Evolutionary conservation across 257 asterid genomes (phyloP).

Genomic region (Galeopsis tetrahit): DNA sequence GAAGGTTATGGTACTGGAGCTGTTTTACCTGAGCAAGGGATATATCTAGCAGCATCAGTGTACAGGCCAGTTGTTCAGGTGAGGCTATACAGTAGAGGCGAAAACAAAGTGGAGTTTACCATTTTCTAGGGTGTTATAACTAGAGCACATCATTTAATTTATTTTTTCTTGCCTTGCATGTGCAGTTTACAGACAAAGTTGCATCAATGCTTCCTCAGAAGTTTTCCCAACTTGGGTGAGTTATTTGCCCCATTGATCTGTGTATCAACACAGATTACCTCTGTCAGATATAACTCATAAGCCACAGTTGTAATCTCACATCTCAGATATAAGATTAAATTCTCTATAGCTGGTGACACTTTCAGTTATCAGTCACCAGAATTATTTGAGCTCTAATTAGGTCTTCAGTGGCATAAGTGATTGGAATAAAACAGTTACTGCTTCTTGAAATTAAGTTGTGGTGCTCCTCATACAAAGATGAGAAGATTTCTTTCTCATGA

Average conservation of each 20-base stretch:
- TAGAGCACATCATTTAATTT: conserved; percentile 17
- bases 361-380: conserved; percentile 22
- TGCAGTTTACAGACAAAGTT: conserved; percentile 94
- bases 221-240: conserved; percentile 93
- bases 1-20: conserved; percentile 98
- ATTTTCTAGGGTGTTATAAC: conserved; percentile 28
- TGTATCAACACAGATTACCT: not conserved
- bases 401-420: conserved; percentile 17
- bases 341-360: conserved; percentile 8
- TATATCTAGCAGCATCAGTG: conserved; percentile 93
- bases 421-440: conserved; percentile 8
- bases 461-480: conserved; percentile 15
- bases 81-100: conserved; percentile 30
- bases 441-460: conserved; percentile 9
- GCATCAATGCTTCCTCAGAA: conserved; percentile 96
- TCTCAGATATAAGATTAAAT: conserved; percentile 7
- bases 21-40: conserved; percentile 95
- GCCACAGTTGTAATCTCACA: not conserved
- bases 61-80: conserved; percentile 99
- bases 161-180: conserved; percentile 32
- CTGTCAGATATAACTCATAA: not conserved
- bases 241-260: conserved; percentile 6
- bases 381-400: conserved; percentile 10
- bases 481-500: not conserved
- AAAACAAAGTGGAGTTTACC: conserved; percentile 25